Evolutionary conservation across 73 alveolate genomes (phyloP), one percentile per base, ranked within the genome.

Genomic region (Halteria grandinella): DNA sequence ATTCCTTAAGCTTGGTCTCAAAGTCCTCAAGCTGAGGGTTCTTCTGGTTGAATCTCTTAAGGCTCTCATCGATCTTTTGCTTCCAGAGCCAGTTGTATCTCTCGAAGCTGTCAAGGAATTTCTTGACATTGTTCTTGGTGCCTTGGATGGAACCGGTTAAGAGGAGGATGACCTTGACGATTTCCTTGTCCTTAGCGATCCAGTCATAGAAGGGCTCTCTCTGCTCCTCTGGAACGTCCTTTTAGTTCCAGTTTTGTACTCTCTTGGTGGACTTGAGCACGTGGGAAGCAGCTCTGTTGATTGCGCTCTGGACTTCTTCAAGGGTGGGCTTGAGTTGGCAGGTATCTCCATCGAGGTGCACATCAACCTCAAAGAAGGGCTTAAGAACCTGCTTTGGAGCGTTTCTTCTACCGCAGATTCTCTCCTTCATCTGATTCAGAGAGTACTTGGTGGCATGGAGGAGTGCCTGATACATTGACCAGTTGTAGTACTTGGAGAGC

Each of bases 111-210:
- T 92, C 97, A 70, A 96, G 91, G 89, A 93, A 96, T 32, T 86
- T 86, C 62, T 85, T 59, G 75, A 95, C 97, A 32, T 84, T 73
- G 69, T 94, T 96, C 93, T 92, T 92, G 44, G 99, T 94, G 50
- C 98, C 97, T 72, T 96, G 95, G 76, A 96, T 94, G 55, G 99
- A 91, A 48, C 99, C 99, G 55, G 99, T 98, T 73, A 98, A 89
- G 27, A 98, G 95, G 69, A 98, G 75, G 69, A 98, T 96, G 85
- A 98, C 99, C 94, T 98, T 95, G 15, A 98, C 99, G 57, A 98
- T 98, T 89, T 98, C 99, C 66, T 96, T 98, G 76, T 98, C 99
- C 60, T 96, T 91, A 11, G 99, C 99, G 52, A 98, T 97, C 97
- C 97, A 95, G 75, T 98, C 99, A 60, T 98, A 98, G 98, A 98